A percentile compares a stretch with the other conserved stretches of the same genome.
These are phyloP conservation scores for Pleurotus tuber-regium DNA, from an alignment of 768 basidiomycete genomes.

Conservation along the genomic window DNA sequence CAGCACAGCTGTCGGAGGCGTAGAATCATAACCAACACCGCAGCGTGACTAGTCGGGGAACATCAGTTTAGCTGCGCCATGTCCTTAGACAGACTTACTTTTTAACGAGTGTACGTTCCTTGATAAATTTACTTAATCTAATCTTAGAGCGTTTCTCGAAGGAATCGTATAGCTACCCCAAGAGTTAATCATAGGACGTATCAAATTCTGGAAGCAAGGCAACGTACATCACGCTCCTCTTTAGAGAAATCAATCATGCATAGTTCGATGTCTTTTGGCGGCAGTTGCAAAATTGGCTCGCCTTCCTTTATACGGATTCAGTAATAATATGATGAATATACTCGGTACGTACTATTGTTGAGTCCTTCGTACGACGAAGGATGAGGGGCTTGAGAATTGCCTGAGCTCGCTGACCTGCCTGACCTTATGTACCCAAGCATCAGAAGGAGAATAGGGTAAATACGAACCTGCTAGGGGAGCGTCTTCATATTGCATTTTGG, in stretches of 20 bases:
- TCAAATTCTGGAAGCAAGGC: too few species aligned
- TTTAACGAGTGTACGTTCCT: constrained; percentile 63
- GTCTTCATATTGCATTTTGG: constrained; percentile 50
- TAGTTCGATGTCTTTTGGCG: constrained; percentile 56
- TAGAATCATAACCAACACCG: constrained; percentile 61
- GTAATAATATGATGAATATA: neutral
- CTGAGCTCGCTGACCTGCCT: constrained; percentile 56
- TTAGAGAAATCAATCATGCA: constrained; percentile 57
- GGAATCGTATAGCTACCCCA: constrained; percentile 55
- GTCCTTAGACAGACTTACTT: too few species aligned
- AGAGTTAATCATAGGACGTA: too few species aligned
- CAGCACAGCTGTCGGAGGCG: constrained; percentile 73
- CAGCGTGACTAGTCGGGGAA: neutral
- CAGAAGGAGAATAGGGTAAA: too few species aligned
- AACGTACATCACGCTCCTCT: constrained; percentile 61
- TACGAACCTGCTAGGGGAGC: constrained; percentile 56
- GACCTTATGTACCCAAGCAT: too few species aligned
- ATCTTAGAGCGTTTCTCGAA: constrained; percentile 56
- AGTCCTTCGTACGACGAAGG: constrained; percentile 73
- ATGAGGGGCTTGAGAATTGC: constrained; percentile 64
- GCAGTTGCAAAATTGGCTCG: constrained; percentile 63
- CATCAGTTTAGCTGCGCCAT: too few species aligned
- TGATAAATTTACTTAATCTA: constrained; percentile 57
- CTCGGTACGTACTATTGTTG: constrained; percentile 26
- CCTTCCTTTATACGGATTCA: constrained; percentile 42